These are phyloP conservation scores for Solanum infundibuliforme DNA, from an alignment of 257 asterid species.

Conservation along the genomic window DNA sequence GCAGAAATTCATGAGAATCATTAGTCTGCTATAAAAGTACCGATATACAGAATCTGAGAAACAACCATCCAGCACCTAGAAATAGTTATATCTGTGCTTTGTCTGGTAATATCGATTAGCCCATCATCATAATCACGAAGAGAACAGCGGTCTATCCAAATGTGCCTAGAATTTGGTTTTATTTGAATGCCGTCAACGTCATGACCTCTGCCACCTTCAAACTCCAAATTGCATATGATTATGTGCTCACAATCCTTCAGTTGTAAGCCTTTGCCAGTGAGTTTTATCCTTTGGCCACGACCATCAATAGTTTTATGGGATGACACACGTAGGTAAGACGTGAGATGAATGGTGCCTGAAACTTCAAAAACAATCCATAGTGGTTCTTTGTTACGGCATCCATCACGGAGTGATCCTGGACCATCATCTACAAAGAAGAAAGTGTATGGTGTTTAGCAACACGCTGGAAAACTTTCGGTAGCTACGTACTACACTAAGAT, in stretches of 20 bases:
- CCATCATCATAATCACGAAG: slow-evolving; percentile 91
- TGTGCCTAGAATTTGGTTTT: slow-evolving; percentile 81
- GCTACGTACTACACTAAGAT: neutral
- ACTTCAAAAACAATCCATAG: slow-evolving; percentile 78
- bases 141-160: slow-evolving; percentile 92
- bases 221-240: slow-evolving; percentile 69
- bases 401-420: slow-evolving; percentile 86
- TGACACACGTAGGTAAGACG: slow-evolving; percentile 54
- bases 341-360: slow-evolving; percentile 75
- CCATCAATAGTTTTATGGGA: slow-evolving; percentile 87
- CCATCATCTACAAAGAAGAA: slow-evolving; percentile 55
- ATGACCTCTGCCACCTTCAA: slow-evolving; percentile 87
- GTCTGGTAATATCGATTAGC: slow-evolving; percentile 72
- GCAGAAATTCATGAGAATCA: slow-evolving; percentile 10
- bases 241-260: slow-evolving; percentile 77
- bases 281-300: slow-evolving; percentile 72
- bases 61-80: slow-evolving; percentile 43
- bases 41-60: neutral
- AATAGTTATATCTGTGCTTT: slow-evolving; percentile 81
- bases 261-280: slow-evolving; percentile 81
- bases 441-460: neutral
- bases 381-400: slow-evolving; percentile 71
- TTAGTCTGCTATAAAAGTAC: neutral
- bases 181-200: slow-evolving; percentile 92
- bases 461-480: neutral